Evolutionary conservation across 495 filamentous ascomycete genomes (phyloP).

Genomic region (Halenospora varia): DNA sequence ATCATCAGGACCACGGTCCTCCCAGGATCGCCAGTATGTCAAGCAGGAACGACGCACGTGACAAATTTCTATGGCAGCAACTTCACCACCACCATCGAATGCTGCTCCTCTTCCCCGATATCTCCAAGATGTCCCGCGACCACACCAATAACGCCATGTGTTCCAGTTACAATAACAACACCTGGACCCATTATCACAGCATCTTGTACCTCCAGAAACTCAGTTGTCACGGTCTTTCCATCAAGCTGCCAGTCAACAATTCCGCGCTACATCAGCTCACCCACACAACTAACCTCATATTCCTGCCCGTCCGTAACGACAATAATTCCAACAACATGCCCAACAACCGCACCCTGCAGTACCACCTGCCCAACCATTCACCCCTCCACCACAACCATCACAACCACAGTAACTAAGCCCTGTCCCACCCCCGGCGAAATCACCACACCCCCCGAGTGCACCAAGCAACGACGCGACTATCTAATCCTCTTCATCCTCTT

Average conservation of each 20-base stretch:
- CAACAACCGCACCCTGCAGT: neutral
- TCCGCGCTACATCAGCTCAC: neutral
- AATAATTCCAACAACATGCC: neutral
- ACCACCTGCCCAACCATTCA: neutral
- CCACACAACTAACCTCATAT: neutral
- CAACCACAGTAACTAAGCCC: neutral
- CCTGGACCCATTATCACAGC: neutral
- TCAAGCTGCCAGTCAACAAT: constrained; percentile 1
- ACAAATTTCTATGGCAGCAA: constrained; percentile 17
- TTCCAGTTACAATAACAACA: neutral
- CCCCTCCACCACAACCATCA: neutral
- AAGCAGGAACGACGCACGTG: constrained; percentile 16
- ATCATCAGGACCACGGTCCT: neutral
- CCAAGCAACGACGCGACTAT: neutral
- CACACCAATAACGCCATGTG: constrained; percentile 2
- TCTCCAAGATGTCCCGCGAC: too few species aligned
- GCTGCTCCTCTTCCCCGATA: constrained; percentile 1
- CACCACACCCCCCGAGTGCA: neutral
- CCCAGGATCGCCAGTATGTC: constrained; percentile 19
- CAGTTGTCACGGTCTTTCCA: neutral
- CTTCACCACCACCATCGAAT: constrained; percentile 11
- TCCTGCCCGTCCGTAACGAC: neutral
- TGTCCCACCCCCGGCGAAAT: neutral
- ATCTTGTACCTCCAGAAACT: neutral
- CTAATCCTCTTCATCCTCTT: constrained; percentile 16